Percentiles rank a stretch among this genome's conserved stretches.
phyloP scores from a whole-genome alignment of 352 stramenopile genomes.

The Globisporangium alternatum region DNA sequence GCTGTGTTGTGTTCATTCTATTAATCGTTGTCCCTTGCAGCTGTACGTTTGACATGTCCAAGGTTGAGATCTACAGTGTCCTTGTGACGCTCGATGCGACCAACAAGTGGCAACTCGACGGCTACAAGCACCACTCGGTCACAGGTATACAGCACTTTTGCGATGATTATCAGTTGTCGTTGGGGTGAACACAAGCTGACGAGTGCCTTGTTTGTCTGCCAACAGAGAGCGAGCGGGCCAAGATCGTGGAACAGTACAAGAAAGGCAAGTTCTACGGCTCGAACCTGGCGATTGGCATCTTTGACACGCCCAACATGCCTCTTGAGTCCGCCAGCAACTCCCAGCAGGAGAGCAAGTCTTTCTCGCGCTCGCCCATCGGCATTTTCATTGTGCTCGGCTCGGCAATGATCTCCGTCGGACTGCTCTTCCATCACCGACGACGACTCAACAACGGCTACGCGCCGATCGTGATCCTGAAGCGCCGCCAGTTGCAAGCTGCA shows the following conservation, averaged over 20 bases:
- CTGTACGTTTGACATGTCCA: constrained; percentile 60
- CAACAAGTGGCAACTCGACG: constrained; percentile 39
- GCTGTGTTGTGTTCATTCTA: background rate
- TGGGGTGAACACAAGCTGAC: background rate
- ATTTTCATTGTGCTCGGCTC: constrained; percentile 46
- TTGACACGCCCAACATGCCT: constrained; percentile 39
- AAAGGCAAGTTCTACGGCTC: constrained; percentile 58
- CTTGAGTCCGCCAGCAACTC: constrained; percentile 29
- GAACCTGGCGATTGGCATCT: constrained; percentile 63
- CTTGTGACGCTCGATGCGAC: constrained; percentile 38
- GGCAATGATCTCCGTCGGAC: constrained; percentile 38
- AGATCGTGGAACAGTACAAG: constrained; percentile 60
- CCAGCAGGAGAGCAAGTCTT: constrained; percentile 16
- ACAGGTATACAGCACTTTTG: constrained; percentile 23
- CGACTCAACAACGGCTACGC: constrained; percentile 65
- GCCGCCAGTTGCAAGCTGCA: constrained; percentile 29
- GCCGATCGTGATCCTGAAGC: constrained; percentile 46
- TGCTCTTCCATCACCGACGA: constrained; percentile 53
- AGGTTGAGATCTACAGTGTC: constrained; percentile 66
- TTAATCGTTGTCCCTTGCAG: constrained; percentile 15
- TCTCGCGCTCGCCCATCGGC: constrained; percentile 30
- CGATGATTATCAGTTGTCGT: background rate
- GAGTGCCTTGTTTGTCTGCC: background rate
- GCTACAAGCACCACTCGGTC: constrained; percentile 55
- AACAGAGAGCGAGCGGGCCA: constrained; percentile 41